These are phyloP conservation scores for Athelia sp. DNA, from an alignment of 1,284 basidiomycete species.

Conservation along the genomic window DNA sequence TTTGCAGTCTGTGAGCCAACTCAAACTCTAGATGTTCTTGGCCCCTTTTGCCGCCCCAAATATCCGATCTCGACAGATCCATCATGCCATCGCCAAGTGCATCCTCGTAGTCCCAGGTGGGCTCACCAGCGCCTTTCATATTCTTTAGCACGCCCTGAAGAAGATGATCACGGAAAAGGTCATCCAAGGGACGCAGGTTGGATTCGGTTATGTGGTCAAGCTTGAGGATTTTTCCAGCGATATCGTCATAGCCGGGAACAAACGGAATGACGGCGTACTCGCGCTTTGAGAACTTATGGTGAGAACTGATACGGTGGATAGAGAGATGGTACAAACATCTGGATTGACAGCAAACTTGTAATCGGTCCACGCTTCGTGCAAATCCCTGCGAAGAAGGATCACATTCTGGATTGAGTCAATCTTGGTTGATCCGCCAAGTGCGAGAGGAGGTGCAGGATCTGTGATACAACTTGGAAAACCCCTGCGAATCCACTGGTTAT, in stretches of 20 bases:
- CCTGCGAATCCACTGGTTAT: slow-evolving; percentile 12
- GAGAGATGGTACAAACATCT: slow-evolving; percentile 9
- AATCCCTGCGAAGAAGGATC: slow-evolving; percentile 13
- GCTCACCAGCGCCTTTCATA: slow-evolving; percentile 16
- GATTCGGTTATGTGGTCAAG: slow-evolving; percentile 18
- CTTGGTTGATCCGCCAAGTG: slow-evolving; percentile 9
- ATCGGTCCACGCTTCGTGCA: slow-evolving; percentile 15
- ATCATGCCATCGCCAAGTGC: slow-evolving; percentile 7
- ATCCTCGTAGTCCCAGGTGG: slow-evolving; percentile 12
- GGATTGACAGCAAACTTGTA: slow-evolving; percentile 18
- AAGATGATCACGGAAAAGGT: slow-evolving; percentile 19
- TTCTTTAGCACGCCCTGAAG: slow-evolving; percentile 17
- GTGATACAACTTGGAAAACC: slow-evolving; percentile 11
- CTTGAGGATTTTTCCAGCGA: slow-evolving; percentile 13
- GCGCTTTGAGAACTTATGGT: slow-evolving; percentile 7
- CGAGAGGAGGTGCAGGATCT: slow-evolving; percentile 3
- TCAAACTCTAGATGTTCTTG: slow-evolving; percentile 16
- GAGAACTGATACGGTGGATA: neutral
- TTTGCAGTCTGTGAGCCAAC: slow-evolving; percentile 12
- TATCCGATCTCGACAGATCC: slow-evolving; percentile 12
- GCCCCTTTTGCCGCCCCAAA: slow-evolving; percentile 15
- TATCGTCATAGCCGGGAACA: slow-evolving; percentile 9
- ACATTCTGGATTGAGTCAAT: slow-evolving; percentile 17
- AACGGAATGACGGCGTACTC: slow-evolving; percentile 16
- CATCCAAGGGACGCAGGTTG: slow-evolving; percentile 16